A percentile compares a stretch with the other conserved stretches of the same genome.
phyloP scores from a whole-genome alignment of 257 asterid genomes.

The Haberlea rhodopensis region DNA sequence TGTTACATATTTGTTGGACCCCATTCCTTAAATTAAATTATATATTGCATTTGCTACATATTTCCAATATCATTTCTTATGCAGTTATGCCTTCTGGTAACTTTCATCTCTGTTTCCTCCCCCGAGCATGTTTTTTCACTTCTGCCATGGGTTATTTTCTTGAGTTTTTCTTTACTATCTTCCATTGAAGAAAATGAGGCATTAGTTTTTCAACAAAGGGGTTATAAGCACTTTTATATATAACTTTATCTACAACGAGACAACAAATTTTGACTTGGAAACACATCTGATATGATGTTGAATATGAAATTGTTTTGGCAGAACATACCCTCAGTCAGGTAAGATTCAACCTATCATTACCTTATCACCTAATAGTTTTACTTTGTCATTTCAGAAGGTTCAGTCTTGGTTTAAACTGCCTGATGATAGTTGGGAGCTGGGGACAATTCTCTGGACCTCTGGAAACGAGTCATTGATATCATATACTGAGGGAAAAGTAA shows the following conservation, averaged over 20 bases:
- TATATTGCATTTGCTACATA: not conserved
- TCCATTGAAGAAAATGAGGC: not conserved
- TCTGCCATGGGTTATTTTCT: not conserved
- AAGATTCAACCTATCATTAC: too few relatives aligned
- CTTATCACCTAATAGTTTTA: slow-evolving; percentile 16
- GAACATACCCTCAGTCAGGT: too few relatives aligned
- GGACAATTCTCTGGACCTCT: slow-evolving; percentile 58
- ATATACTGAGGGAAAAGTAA: slow-evolving; percentile 74
- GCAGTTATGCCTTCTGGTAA: not conserved
- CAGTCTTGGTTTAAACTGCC: slow-evolving; percentile 85
- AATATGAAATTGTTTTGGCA: too few relatives aligned
- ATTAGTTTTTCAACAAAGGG: slow-evolving; percentile 12
- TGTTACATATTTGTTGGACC: slow-evolving; percentile 1
- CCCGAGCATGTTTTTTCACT: too few relatives aligned
- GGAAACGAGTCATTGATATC: slow-evolving; percentile 70
- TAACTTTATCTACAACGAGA: slow-evolving; percentile 4
- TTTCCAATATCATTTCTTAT: not conserved
- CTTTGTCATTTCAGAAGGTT: slow-evolving; percentile 57
- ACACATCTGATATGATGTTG: not conserved
- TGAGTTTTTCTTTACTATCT: slow-evolving; percentile 3
- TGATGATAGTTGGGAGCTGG: slow-evolving; percentile 95
- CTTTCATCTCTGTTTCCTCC: too few relatives aligned
- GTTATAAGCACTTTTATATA: slow-evolving; percentile 10
- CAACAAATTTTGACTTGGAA: slow-evolving; percentile 9
- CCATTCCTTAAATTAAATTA: not conserved